phyloP scores from a whole-genome alignment of 2,329 filamentous ascomycete genomes.

The Xylariaceae sp. region DNA sequence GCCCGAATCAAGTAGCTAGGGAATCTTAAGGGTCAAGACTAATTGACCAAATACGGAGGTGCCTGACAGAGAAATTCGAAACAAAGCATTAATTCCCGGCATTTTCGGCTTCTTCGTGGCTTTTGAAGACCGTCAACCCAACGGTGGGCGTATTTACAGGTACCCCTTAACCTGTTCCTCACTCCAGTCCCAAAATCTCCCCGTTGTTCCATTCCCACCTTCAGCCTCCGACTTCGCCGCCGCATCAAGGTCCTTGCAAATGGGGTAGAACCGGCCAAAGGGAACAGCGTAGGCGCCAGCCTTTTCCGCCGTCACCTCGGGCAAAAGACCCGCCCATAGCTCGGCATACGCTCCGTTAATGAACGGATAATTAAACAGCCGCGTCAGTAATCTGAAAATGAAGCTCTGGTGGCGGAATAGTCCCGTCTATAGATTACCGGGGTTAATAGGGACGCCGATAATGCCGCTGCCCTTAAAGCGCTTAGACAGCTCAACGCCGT shows the following conservation, averaged over 20 bases:
- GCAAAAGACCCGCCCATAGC: slow-evolving; percentile 44
- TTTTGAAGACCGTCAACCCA: too few relatives aligned
- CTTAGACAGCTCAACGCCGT: slow-evolving; percentile 30
- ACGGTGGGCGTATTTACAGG: too few relatives aligned
- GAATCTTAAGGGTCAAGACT: too few relatives aligned
- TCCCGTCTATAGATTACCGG: slow-evolving; percentile 34
- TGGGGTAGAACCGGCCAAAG: slow-evolving; percentile 44
- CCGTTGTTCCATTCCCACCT: slow-evolving; percentile 41
- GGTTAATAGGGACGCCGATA: slow-evolving; percentile 31
- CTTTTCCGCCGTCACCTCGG: slow-evolving; percentile 38
- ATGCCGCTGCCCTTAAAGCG: slow-evolving; percentile 29
- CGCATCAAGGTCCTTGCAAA: slow-evolving; percentile 38
- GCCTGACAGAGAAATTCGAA: too few relatives aligned
- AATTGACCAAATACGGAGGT: too few relatives aligned
- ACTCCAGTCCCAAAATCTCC: slow-evolving; percentile 49
- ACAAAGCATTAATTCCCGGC: too few relatives aligned
- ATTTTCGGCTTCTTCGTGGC: too few relatives aligned
- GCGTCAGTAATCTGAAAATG: slow-evolving; percentile 7
- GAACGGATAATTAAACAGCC: slow-evolving; percentile 17
- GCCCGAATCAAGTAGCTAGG: too few relatives aligned
- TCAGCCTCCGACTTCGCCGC: slow-evolving; percentile 37
- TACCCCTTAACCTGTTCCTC: slow-evolving; percentile 43
- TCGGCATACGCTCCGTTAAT: slow-evolving; percentile 40
- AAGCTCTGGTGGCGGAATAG: slow-evolving; percentile 25
- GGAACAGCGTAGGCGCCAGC: slow-evolving; percentile 42